Conservation (phyloP, 148 eudicot species). For the Polygonum aviculare region DNA sequence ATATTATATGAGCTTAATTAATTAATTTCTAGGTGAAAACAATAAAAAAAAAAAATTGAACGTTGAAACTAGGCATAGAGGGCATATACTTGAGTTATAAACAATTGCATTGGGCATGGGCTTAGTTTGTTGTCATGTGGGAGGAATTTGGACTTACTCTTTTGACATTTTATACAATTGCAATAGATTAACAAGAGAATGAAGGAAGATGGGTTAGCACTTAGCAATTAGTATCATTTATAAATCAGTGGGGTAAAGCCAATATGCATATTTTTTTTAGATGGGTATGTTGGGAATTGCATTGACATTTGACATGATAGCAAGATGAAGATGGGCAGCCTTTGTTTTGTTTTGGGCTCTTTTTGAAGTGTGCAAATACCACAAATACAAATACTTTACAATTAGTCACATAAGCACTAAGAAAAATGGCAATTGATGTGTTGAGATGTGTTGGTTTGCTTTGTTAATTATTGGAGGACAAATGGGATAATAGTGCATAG, state of each 20-base stretch:
- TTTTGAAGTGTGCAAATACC: neutral
- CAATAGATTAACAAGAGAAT: neutral
- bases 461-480: neutral
- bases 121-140: slow-evolving; percentile 1
- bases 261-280: neutral
- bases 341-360: slow-evolving; percentile 5
- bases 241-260: neutral
- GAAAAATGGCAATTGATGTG: neutral
- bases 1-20: neutral
- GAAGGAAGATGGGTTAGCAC: neutral
- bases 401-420: slow-evolving; percentile 5
- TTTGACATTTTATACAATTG: slow-evolving; percentile 3
- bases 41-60: neutral
- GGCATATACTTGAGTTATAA: neutral
- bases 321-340: slow-evolving; percentile 10
- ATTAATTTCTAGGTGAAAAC: neutral
- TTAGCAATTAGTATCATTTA: neutral
- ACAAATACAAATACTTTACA: neutral
- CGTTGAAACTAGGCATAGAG: neutral
- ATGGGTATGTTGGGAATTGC: slow-evolving; percentile 11
- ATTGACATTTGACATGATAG: slow-evolving; percentile 11
- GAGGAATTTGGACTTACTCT: slow-evolving; percentile 1
- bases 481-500: slow-evolving; percentile 2
- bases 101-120: slow-evolving; percentile 5
- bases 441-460: neutral